Evolutionary conservation across 2,329 filamentous ascomycete species (phyloP).

Genomic region (Cercospora berteroae): DNA sequence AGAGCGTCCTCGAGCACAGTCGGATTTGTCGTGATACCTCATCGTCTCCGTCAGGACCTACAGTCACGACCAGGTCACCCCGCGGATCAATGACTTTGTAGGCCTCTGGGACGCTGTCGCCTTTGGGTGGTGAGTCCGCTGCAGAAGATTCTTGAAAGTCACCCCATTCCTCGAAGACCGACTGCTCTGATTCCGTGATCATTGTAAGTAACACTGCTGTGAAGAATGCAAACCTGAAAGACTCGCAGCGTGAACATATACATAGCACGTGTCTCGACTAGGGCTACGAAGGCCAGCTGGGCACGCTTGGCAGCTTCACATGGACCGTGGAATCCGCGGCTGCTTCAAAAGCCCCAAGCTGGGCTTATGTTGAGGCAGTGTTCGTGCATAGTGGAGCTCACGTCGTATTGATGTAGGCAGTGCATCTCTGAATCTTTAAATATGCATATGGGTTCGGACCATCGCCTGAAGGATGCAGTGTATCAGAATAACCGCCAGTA

Average conservation of each 20-base stretch:
- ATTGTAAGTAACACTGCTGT: neutral
- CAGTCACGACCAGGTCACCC: neutral
- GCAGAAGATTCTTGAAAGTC: neutral
- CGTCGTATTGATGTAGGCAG: too few relatives aligned
- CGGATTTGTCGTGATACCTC: neutral
- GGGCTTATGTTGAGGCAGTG: too few relatives aligned
- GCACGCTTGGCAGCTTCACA: neutral
- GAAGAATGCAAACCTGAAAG: neutral
- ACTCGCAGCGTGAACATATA: neutral
- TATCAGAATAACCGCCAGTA: too few relatives aligned
- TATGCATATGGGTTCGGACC: too few relatives aligned
- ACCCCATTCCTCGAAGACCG: neutral
- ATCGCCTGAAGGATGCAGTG: too few relatives aligned
- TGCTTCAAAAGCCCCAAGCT: neutral
- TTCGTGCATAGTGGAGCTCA: too few relatives aligned
- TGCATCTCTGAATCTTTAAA: too few relatives aligned
- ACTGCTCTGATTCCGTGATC: neutral
- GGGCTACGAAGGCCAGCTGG: neutral
- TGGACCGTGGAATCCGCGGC: neutral
- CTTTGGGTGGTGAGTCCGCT: neutral
- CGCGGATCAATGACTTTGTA: neutral
- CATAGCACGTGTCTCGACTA: neutral
- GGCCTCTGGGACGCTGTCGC: neutral
- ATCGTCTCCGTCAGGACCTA: neutral
- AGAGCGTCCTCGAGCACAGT: constrained; percentile 5